A percentile compares a stretch with the other conserved stretches of the same genome.
Conservation (phyloP, 805 yeast species). For the Priceomyces haplophilus region DNA sequence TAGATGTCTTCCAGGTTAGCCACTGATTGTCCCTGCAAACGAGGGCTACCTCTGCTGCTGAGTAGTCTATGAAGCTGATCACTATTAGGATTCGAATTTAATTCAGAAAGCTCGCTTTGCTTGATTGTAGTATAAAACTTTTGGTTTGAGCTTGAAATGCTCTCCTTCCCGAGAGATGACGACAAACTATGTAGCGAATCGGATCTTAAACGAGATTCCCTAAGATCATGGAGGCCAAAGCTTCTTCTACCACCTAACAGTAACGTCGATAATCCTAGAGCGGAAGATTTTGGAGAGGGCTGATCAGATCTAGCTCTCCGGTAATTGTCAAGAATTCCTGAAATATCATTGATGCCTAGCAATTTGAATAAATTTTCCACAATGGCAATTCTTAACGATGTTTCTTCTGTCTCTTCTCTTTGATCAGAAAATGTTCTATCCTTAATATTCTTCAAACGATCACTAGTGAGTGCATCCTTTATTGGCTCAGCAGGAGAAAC, state of each 20-base stretch:
- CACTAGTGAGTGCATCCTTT: slow-evolving; percentile 14
- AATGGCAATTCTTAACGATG: slow-evolving; percentile 58
- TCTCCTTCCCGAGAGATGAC: slow-evolving; percentile 5
- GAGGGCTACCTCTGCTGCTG: slow-evolving; percentile 2
- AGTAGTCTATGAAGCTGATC: slow-evolving; percentile 5
- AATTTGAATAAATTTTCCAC: slow-evolving; percentile 67
- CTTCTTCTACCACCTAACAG: slow-evolving; percentile 12
- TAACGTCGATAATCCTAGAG: slow-evolving; percentile 25
- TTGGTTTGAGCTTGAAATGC: slow-evolving; percentile 15
- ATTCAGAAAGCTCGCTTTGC: slow-evolving; percentile 12
- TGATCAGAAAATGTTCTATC: slow-evolving; percentile 50
- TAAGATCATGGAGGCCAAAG: slow-evolving; percentile 17
- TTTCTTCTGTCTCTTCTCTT: slow-evolving; percentile 67
- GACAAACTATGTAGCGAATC: slow-evolving; percentile 11
- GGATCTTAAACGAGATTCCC: slow-evolving; percentile 12
- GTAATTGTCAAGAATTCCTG: slow-evolving; percentile 20
- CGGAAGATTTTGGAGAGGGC: slow-evolving; percentile 28
- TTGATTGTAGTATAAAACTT: slow-evolving; percentile 33
- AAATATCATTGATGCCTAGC: slow-evolving; percentile 55
- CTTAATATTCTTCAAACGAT: slow-evolving; percentile 15
- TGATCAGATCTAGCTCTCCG: slow-evolving; percentile 8
- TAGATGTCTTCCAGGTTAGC: slow-evolving; percentile 33
- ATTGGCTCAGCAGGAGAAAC: slow-evolving; percentile 4
- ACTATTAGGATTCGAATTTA: neutral
- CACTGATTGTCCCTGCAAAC: neutral